A percentile compares a stretch with the other conserved stretches of the same genome.
These are phyloP conservation scores for Rhynchosporium agropyri DNA, from an alignment of 2,329 filamentous ascomycete species.

Conservation along the genomic window DNA sequence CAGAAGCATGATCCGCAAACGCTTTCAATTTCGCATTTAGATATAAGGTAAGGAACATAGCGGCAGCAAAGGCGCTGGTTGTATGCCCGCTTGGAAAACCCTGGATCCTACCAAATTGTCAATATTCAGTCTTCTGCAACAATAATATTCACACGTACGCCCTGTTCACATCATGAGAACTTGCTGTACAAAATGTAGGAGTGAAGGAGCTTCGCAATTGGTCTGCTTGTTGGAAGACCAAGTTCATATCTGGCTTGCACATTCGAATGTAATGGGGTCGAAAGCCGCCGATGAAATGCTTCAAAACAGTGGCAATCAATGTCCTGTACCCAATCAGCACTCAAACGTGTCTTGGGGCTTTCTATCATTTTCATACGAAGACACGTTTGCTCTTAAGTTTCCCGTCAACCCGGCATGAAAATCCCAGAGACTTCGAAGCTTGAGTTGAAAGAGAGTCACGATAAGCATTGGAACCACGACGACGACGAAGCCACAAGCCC, in stretches of 20 bases:
- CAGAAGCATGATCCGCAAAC: constrained; percentile 68
- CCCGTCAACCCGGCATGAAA: constrained; percentile 41
- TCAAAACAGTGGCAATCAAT: constrained; percentile 73
- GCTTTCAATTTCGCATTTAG: constrained; percentile 78
- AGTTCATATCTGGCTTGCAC: constrained; percentile 57
- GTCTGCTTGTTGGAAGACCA: constrained; percentile 30
- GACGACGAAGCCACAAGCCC: constrained; percentile 66
- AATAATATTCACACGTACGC: constrained; percentile 24
- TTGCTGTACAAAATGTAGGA: constrained; percentile 58
- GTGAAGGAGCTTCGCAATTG: constrained; percentile 55
- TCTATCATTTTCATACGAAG: constrained; percentile 1
- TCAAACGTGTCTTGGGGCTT: not conserved
- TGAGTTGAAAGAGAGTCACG: constrained; percentile 66
- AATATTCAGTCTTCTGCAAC: constrained; percentile 14
- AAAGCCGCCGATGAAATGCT: constrained; percentile 71
- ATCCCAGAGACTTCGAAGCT: constrained; percentile 66
- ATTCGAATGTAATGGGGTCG: constrained; percentile 70
- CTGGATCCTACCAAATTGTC: constrained; percentile 48
- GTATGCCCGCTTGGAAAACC: constrained; percentile 74
- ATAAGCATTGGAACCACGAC: constrained; percentile 63
- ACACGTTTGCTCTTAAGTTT: constrained; percentile 25
- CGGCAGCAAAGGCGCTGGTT: constrained; percentile 70
- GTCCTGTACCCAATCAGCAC: constrained; percentile 48
- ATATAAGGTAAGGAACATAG: constrained; percentile 70
- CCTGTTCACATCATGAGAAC: constrained; percentile 61